Evolutionary conservation across 331 rosid species (phyloP), one percentile per base, ranked within the genome.

Genomic region (Quercus tomentella): DNA sequence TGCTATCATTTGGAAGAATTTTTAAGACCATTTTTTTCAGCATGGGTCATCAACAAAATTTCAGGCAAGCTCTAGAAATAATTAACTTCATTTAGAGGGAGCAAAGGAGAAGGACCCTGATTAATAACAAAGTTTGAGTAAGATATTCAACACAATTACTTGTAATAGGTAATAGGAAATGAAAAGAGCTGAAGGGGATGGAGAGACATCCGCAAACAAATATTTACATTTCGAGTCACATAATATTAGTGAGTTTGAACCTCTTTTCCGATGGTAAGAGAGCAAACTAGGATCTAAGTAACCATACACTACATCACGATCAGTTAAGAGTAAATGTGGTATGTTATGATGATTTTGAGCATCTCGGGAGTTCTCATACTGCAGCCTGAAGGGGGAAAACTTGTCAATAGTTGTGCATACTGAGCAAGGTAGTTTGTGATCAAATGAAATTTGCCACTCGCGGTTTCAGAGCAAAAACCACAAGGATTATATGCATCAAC

Each of bases 51-150:
- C 28, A 54, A 70, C 77, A 54, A 74, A 83, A 84, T 88, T 58
- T 61, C 90, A 93, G 97, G 97, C 93, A 92, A 78, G 65, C 30
- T 58, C 30, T 1, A 58, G 66, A 58, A 23, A 58, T 58, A 21
- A 60, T 60, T 23, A 6, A 60, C 66, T 60, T 60, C 30, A 60
- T 1, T 60, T 23, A 37, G 66, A 23, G 66, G 25, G 3, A 62
- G 69, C 37, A 25, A 26, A 18, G 69, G 21, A 60, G 43, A 2
- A 7, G 30, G 35, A 14, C 20, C 28, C 26, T 57, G 63, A 8
- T 3, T 9, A 3, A 57, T 12, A 11, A 45, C 52, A 12, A 11
- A 9, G 43, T 57, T 57, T n/a, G 22, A 4, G 12, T n/a, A 7
- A 4, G 63, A 57, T 22, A 57, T 57, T 21, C 63, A 21, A 25